phyloP scores from a whole-genome alignment of 331 rosid species.

The Rhamnella rubrinervis region DNA sequence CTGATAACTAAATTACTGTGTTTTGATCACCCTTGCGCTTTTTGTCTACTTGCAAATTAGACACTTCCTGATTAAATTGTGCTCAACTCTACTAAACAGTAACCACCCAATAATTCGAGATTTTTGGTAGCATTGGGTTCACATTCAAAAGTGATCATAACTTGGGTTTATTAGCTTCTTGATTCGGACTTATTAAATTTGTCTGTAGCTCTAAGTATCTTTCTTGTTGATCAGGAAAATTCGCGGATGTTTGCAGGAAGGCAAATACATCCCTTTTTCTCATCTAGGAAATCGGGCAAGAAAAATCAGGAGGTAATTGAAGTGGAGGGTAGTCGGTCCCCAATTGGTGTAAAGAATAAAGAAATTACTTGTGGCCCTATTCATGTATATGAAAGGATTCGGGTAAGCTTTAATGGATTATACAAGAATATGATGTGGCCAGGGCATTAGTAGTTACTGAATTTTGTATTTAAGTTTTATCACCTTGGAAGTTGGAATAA shows the following conservation, averaged over 20 bases:
- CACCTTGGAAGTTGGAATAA: slow-evolving; percentile 17
- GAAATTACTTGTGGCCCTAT: slow-evolving; percentile 52
- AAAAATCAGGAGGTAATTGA: slow-evolving; percentile 45
- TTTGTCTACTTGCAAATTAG: neutral
- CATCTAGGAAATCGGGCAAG: slow-evolving; percentile 49
- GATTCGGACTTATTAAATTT: neutral
- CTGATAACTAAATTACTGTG: neutral
- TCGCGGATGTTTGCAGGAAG: slow-evolving; percentile 72
- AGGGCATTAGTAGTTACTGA: neutral
- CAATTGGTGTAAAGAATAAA: slow-evolving; percentile 28
- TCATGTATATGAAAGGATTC: slow-evolving; percentile 69
- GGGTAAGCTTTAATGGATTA: slow-evolving; percentile 37
- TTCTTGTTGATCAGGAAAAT: slow-evolving; percentile 62
- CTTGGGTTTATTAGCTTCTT: slow-evolving; percentile 9
- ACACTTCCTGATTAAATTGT: neutral
- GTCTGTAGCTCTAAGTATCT: slow-evolving; percentile 11
- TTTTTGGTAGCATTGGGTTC: slow-evolving; percentile 4
- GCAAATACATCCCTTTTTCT: slow-evolving; percentile 76
- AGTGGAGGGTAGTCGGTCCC: slow-evolving; percentile 24
- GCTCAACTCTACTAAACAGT: neutral
- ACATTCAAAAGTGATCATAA: slow-evolving; percentile 7
- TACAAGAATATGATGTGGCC: neutral
- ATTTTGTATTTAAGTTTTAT: slow-evolving; percentile 11
- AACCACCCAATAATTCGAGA: neutral
- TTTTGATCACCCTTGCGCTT: neutral